These are phyloP conservation scores for Sarocladiaceae sp. DNA, from an alignment of 2,329 filamentous ascomycete genomes.

Conservation along the genomic window DNA sequence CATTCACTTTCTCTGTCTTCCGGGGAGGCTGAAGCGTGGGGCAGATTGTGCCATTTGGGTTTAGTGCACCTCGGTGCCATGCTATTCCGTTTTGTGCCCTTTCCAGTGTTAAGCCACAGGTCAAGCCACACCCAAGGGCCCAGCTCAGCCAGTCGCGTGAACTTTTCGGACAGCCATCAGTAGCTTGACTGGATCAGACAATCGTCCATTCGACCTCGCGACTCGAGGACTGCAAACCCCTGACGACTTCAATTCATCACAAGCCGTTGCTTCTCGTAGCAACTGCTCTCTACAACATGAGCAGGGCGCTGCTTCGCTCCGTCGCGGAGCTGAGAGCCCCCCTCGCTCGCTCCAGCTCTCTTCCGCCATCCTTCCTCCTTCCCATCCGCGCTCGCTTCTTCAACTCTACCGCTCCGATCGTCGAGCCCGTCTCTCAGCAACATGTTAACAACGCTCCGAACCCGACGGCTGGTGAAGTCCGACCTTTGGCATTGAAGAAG, in stretches of 20 bases:
- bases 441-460: conserved; percentile 34
- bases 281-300: conserved; percentile 35
- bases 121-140: background rate
- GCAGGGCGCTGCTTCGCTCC: conserved; percentile 59
- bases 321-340: conserved; percentile 54
- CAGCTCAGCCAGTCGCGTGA: background rate
- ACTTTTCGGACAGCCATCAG: conserved; percentile 5
- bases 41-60: background rate
- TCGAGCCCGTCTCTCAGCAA: conserved; percentile 34
- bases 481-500: conserved; percentile 35
- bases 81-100: conserved; percentile 6
- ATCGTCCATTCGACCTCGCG: background rate
- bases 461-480: conserved; percentile 25
- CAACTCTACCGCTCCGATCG: conserved; percentile 45
- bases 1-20: conserved; percentile 2
- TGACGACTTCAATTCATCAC: background rate
- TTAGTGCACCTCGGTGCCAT: background rate
- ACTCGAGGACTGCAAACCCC: background rate
- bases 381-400: conserved; percentile 26
- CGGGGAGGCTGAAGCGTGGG: conserved; percentile 9
- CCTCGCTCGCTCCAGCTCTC: conserved; percentile 28
- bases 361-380: conserved; percentile 38
- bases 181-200: background rate
- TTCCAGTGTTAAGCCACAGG: background rate
- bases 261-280: background rate